Conservation (phyloP, 78 protist genomes). For the Polysphondylium violaceum region DNA sequence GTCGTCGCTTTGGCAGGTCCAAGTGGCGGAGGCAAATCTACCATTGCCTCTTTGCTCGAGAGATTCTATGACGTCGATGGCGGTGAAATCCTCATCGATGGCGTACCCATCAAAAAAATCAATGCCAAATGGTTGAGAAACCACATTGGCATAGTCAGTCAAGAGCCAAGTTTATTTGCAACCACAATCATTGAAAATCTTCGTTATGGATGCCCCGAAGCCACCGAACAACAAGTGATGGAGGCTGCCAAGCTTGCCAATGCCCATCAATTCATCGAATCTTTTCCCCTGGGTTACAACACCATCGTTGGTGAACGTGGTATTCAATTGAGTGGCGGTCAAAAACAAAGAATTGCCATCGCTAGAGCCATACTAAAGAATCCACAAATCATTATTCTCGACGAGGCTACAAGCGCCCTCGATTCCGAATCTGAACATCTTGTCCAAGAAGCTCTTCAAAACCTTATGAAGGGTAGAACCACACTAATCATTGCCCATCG, state of each 20-base stretch:
- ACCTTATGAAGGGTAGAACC: slow-evolving; percentile 80
- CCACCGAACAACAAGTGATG: slow-evolving; percentile 43
- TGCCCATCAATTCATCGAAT: slow-evolving; percentile 93
- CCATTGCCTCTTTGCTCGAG: slow-evolving; percentile 79
- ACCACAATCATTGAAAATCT: slow-evolving; percentile 91
- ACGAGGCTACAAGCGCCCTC: slow-evolving; percentile 95
- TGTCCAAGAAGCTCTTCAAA: slow-evolving; percentile 87
- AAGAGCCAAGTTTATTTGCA: slow-evolving; percentile 93
- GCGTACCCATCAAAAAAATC: slow-evolving; percentile 51
- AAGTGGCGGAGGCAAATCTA: slow-evolving; percentile 93
- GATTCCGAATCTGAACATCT: slow-evolving; percentile 91
- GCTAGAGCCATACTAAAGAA: slow-evolving; percentile 92
- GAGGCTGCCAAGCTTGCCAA: slow-evolving; percentile 94
- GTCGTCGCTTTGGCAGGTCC: slow-evolving; percentile 85
- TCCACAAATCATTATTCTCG: slow-evolving; percentile 84
- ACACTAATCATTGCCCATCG: slow-evolving; percentile 96
- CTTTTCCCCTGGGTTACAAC: slow-evolving; percentile 90
- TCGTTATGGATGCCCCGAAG: slow-evolving; percentile 78
- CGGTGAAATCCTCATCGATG: slow-evolving; percentile 92
- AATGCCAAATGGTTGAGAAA: slow-evolving; percentile 72
- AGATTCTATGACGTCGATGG: slow-evolving; percentile 87
- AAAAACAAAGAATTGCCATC: slow-evolving; percentile 94
- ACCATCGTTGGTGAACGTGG: slow-evolving; percentile 95
- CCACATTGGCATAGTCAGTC: slow-evolving; percentile 82
- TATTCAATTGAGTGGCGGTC: slow-evolving; percentile 92